Evolutionary conservation across 129 eudicot species (phyloP).

Genomic region (Flaveria robusta): DNA sequence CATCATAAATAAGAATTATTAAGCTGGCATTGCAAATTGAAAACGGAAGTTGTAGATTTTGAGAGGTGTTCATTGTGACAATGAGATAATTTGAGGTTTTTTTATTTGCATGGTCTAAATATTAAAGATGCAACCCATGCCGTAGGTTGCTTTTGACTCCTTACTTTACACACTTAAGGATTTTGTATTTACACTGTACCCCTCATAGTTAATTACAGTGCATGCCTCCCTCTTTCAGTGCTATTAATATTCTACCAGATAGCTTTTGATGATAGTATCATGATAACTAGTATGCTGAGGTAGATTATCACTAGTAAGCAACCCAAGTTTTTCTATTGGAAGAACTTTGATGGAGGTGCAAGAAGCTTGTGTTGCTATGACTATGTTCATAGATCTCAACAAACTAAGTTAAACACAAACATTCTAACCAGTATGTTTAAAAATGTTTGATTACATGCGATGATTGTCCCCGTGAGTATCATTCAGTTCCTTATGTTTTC

Average conservation of each 20-base stretch:
- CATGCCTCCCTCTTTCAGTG: not conserved
- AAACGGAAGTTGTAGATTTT: not conserved
- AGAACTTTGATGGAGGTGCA: not conserved
- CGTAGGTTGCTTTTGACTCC: not conserved
- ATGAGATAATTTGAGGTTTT: not conserved
- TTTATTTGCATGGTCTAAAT: not conserved
- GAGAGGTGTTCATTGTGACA: not conserved
- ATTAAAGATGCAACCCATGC: not conserved
- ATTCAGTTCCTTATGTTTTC: constrained; percentile 1
- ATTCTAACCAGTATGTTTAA: not conserved
- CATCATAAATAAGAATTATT: not conserved
- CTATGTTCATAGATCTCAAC: not conserved
- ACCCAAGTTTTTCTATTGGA: not conserved
- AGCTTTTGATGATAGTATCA: not conserved
- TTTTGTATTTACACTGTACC: not conserved
- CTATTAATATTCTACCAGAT: not conserved
- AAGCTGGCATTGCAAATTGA: not conserved
- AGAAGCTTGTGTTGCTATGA: constrained; percentile 1
- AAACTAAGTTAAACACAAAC: not conserved
- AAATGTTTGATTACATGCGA: not conserved
- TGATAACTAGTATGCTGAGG: constrained; percentile 6
- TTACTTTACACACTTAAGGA: not conserved
- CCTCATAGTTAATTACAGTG: not conserved
- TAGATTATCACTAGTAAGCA: constrained; percentile 10
- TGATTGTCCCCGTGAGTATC: constrained; percentile 15